Evolutionary conservation across 495 filamentous ascomycete species (phyloP).

Genomic region (Sphaerosporella brunnea): DNA sequence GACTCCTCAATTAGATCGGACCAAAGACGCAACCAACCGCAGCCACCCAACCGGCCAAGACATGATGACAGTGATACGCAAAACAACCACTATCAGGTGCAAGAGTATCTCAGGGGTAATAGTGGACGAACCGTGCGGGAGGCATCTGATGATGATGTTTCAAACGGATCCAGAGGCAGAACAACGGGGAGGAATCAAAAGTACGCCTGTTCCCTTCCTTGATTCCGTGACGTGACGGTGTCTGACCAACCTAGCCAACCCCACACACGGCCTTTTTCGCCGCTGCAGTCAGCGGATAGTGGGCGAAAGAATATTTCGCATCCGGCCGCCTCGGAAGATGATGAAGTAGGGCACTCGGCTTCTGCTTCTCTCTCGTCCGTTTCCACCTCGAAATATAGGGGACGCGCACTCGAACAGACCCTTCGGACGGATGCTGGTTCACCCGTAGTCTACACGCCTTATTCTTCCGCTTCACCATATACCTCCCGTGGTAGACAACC

Average conservation of each 20-base stretch:
- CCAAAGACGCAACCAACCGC: conserved; percentile 1
- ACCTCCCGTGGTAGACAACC: not conserved
- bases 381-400: not conserved
- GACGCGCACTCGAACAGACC: not conserved
- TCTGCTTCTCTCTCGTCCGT: not conserved
- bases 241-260: conserved; percentile 3
- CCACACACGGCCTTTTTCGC: conserved; percentile 1
- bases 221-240: not conserved
- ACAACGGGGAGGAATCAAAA: not conserved
- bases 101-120: conserved; percentile 4
- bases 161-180: not conserved
- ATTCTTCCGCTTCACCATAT: not conserved
- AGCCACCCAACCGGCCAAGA: not conserved
- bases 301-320: not conserved
- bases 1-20: not conserved
- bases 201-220: not conserved
- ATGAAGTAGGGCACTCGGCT: not conserved
- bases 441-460: not conserved
- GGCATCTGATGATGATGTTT: not conserved
- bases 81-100: not conserved
- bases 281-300: not conserved
- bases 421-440: not conserved
- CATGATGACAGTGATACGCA: not conserved
- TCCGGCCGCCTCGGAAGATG: conserved; percentile 1
- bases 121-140: not conserved